phyloP scores from a whole-genome alignment of 1,284 basidiomycete species.

The Apiotrichum porosum region DNA sequence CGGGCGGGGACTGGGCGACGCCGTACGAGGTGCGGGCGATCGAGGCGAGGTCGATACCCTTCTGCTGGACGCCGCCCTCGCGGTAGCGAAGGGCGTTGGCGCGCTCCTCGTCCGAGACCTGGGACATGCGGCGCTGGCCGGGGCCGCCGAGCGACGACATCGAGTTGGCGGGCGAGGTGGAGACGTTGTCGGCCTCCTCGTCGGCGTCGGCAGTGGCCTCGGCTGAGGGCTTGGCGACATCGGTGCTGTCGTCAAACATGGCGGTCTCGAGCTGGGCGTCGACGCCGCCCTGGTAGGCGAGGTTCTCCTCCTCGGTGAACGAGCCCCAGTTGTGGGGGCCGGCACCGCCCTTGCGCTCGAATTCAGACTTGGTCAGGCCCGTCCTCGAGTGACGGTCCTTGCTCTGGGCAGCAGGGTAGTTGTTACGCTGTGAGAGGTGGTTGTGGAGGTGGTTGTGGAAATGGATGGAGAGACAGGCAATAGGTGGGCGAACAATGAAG shows the following conservation, averaged over 20 bases:
- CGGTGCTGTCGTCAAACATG: slow-evolving; percentile 40
- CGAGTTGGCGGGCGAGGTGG: slow-evolving; percentile 1
- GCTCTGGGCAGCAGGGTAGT: slow-evolving; percentile 64
- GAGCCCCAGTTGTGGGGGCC: slow-evolving; percentile 81
- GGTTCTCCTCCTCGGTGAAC: slow-evolving; percentile 59
- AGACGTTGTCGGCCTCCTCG: neutral
- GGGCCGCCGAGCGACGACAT: slow-evolving; percentile 18
- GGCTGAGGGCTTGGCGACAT: slow-evolving; percentile 1
- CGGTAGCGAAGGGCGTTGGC: slow-evolving; percentile 48
- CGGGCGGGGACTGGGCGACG: slow-evolving; percentile 61
- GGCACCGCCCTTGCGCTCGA: slow-evolving; percentile 64
- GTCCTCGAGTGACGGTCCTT: slow-evolving; percentile 69
- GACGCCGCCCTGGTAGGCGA: slow-evolving; percentile 43
- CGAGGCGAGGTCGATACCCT: slow-evolving; percentile 60
- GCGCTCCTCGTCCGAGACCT: slow-evolving; percentile 61
- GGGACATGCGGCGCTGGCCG: slow-evolving; percentile 39
- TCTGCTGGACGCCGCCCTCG: slow-evolving; percentile 43
- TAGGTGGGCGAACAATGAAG: no score
- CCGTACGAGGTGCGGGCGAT: slow-evolving; percentile 77
- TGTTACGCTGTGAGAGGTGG: slow-evolving; percentile 49
- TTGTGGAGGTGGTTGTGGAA: neutral
- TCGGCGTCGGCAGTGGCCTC: neutral
- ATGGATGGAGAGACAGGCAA: no score
- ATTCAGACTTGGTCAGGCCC: slow-evolving; percentile 63
- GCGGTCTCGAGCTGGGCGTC: slow-evolving; percentile 48